Percentiles rank a stretch among this genome's conserved stretches.
phyloP scores from a whole-genome alignment of 2,329 filamentous ascomycete species.

The Sclerotinia spermophila region DNA sequence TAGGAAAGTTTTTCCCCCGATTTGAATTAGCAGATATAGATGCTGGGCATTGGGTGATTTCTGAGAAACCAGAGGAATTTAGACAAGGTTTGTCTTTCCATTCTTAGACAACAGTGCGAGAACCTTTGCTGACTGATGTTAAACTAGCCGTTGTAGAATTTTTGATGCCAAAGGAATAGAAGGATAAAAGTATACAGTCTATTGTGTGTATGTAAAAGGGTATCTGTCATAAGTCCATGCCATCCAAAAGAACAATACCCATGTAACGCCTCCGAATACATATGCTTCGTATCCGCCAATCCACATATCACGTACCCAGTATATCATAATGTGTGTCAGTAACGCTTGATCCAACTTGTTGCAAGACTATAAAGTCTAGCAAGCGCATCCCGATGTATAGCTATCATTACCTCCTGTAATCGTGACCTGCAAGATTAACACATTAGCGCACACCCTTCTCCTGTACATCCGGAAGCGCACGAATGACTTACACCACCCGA shows the following conservation, averaged over 20 bases:
- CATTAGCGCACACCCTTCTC: slow-evolving; percentile 21
- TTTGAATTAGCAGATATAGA: slow-evolving; percentile 73
- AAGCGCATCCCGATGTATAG: slow-evolving; percentile 14
- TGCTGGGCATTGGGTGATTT: slow-evolving; percentile 82
- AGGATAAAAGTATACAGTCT: slow-evolving; percentile 32
- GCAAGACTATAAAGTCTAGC: slow-evolving; percentile 1
- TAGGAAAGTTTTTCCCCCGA: slow-evolving; percentile 77
- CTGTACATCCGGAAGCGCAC: not conserved
- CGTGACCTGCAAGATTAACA: slow-evolving; percentile 22
- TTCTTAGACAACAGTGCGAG: not conserved
- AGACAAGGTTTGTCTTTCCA: slow-evolving; percentile 56
- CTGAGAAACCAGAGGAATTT: slow-evolving; percentile 80
- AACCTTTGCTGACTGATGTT: slow-evolving; percentile 18
- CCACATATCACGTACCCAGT: not conserved
- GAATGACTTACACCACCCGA: slow-evolving; percentile 25
- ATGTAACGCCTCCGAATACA: slow-evolving; percentile 20
- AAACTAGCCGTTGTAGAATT: slow-evolving; percentile 60
- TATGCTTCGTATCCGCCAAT: not conserved
- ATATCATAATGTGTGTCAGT: not conserved
- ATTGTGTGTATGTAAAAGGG: slow-evolving; percentile 32
- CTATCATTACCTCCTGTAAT: not conserved
- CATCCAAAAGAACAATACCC: slow-evolving; percentile 19
- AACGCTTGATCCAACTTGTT: not conserved
- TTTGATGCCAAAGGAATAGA: slow-evolving; percentile 48
- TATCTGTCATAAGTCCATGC: slow-evolving; percentile 32